Evolutionary conservation across 108 stramenopile genomes (phyloP).

Genomic region (Cyclotella cryptica): DNA sequence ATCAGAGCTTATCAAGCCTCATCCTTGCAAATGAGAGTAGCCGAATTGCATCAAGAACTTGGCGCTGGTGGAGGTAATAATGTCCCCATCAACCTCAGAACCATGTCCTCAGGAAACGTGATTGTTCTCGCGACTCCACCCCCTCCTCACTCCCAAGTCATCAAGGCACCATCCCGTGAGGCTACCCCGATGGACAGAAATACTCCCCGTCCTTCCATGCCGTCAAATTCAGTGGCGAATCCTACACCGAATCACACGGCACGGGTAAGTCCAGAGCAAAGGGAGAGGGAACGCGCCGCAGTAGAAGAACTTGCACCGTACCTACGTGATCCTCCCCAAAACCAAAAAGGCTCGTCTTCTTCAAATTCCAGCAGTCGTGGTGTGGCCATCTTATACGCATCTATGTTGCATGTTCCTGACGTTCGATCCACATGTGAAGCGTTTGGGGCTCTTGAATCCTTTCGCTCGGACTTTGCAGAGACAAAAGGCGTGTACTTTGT

Average conservation of each 20-base stretch:
- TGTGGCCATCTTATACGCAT: slow-evolving; percentile 71
- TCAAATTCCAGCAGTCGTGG: slow-evolving; percentile 55
- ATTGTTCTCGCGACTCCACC: slow-evolving; percentile 22
- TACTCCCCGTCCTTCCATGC: slow-evolving; percentile 27
- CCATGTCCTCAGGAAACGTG: slow-evolving; percentile 17
- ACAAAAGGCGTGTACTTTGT: slow-evolving; percentile 79
- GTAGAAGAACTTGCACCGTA: slow-evolving; percentile 42
- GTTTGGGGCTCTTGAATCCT: slow-evolving; percentile 76
- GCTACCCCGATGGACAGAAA: slow-evolving; percentile 26
- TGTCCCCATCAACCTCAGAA: slow-evolving; percentile 1
- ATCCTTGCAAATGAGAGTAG: slow-evolving; percentile 49
- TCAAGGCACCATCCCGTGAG: slow-evolving; percentile 21
- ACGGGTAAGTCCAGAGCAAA: slow-evolving; percentile 16
- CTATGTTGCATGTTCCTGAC: slow-evolving; percentile 54
- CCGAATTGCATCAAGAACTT: slow-evolving; percentile 52
- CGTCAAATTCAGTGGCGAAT: background rate
- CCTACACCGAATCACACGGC: background rate
- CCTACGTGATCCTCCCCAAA: slow-evolving; percentile 26
- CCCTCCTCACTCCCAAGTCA: slow-evolving; percentile 13
- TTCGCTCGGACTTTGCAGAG: slow-evolving; percentile 82
- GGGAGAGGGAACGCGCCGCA: slow-evolving; percentile 30
- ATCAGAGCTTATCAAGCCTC: slow-evolving; percentile 37
- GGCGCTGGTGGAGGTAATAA: slow-evolving; percentile 16
- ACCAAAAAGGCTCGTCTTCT: slow-evolving; percentile 7
- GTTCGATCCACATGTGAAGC: slow-evolving; percentile 79